Evolutionary conservation across 768 basidiomycete species (phyloP), one percentile per base, ranked within the genome.

Genomic region (Mrakia blollopis): DNA sequence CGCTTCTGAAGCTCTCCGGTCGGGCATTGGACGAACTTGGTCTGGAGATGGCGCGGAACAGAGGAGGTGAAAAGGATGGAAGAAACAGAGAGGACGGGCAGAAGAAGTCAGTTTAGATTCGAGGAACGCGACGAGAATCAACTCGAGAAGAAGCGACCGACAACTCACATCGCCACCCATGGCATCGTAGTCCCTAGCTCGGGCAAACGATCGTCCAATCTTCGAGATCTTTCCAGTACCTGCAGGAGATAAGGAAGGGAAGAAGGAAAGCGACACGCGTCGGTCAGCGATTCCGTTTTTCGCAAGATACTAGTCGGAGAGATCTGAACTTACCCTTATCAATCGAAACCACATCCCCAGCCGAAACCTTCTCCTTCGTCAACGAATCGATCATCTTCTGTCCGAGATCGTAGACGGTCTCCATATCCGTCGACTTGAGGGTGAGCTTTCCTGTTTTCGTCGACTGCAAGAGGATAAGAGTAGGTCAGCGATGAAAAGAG

Each of bases 381-480:
- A 99, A 85, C 5, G 94, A 91, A 80, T 99, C 97, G 69, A 99
- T 98, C 97, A 99, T 98, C 87, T 98, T 99, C 70, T 91, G 93
- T 16, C 97, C 97, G 41, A 98, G 88, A 84, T 99, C 97, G 83
- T 99, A 99, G 44, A 99, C 91, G 7, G 97, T 98, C 86, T 98
- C 97, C 97, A 99, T 98, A 83, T 98, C 96, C 3, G 94, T 97
- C 21, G 94, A 96, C 85, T 98, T 98, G 81, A 99, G 91, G 0
- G 97, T 98, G 78, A 98, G 84, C 83, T 97, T 95, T 3, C 96
- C 97, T 2, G 97, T 98, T 85, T 98, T 98, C 6, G 94, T 97
- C 0, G 95, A 93, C 95, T 97, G 76, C 4, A 8, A 0, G 23
- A 18, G 9, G 65, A 18, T 11, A 47, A 39, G 28, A 11, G 47